Conservation (phyloP, 352 stramenopile species). For the Globisporangium apiculatum region DNA sequence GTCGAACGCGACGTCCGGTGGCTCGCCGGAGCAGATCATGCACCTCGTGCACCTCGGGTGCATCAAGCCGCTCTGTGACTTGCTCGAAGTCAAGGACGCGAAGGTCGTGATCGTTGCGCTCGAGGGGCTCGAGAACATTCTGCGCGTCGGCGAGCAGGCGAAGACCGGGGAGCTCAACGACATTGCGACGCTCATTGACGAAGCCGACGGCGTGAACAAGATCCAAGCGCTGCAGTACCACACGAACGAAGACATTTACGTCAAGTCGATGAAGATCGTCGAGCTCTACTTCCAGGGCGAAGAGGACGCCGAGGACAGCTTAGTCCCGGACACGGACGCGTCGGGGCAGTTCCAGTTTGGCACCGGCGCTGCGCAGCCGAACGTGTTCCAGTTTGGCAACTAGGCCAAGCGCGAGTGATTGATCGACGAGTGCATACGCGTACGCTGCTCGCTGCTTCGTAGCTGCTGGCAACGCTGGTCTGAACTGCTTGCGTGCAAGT, state of each 20-base stretch:
- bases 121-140: constrained; percentile 99
- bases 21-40: constrained; percentile 94
- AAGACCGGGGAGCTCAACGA: constrained; percentile 87
- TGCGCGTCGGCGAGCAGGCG: constrained; percentile 85
- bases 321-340: constrained; percentile 61
- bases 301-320: constrained; percentile 92
- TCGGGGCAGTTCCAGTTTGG: constrained; percentile 83
- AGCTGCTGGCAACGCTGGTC: too few species aligned
- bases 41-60: constrained; percentile 94
- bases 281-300: constrained; percentile 98
- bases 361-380: constrained; percentile 49
- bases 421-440: too few species aligned
- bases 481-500: constrained; percentile 5
- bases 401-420: constrained; percentile 14
- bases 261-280: constrained; percentile 96
- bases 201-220: constrained; percentile 95
- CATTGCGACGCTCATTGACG: constrained; percentile 94
- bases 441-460: too few species aligned
- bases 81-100: constrained; percentile 94
- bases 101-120: constrained; percentile 99
- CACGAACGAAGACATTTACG: constrained; percentile 92
- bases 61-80: constrained; percentile 96
- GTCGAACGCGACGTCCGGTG: constrained; percentile 86
- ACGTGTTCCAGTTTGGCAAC: constrained; percentile 82
- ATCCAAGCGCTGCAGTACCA: constrained; percentile 98